Evolutionary conservation across 1,139 yeast species (phyloP).

Genomic region (Hanseniaspora gamundiae): DNA sequence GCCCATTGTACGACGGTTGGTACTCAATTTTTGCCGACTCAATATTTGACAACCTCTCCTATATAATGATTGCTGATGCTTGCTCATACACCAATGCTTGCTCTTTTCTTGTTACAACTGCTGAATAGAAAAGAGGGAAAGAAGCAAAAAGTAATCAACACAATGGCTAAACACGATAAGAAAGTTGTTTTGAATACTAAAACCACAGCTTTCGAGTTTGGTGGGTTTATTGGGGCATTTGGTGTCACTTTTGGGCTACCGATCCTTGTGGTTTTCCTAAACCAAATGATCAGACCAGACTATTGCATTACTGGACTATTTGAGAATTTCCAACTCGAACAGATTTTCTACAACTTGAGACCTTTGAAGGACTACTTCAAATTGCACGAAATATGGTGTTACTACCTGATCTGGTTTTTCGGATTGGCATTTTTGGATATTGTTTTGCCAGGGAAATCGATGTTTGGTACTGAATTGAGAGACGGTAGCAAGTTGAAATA

Average conservation of each 20-base stretch:
- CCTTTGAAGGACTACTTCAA: slow-evolving; percentile 21
- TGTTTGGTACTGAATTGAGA: slow-evolving; percentile 58
- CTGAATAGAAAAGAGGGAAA: background rate
- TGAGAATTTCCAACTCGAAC: slow-evolving; percentile 29
- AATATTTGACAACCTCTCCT: too few species aligned
- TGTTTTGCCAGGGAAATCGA: slow-evolving; percentile 57
- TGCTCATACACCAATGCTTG: too few species aligned
- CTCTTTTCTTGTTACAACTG: too few species aligned
- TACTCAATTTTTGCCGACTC: too few species aligned
- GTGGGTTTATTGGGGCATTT: slow-evolving; percentile 65
- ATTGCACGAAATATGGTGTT: slow-evolving; percentile 38
- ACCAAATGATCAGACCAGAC: slow-evolving; percentile 43
- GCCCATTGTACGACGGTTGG: too few species aligned
- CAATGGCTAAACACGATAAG: background rate
- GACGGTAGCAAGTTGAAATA: slow-evolving; percentile 63
- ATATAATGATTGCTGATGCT: too few species aligned
- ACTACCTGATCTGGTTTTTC: slow-evolving; percentile 66
- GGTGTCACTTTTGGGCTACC: slow-evolving; percentile 62
- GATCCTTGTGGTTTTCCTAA: slow-evolving; percentile 42
- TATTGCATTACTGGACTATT: slow-evolving; percentile 39
- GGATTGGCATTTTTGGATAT: slow-evolving; percentile 51
- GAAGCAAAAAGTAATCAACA: background rate
- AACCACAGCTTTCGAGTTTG: slow-evolving; percentile 62
- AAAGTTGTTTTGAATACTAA: slow-evolving; percentile 44
- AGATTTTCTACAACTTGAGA: slow-evolving; percentile 23